A percentile compares a stretch with the other conserved stretches of the same genome.
phyloP scores from a whole-genome alignment of 352 stramenopile species.

The Phytophthora fragariae region DNA sequence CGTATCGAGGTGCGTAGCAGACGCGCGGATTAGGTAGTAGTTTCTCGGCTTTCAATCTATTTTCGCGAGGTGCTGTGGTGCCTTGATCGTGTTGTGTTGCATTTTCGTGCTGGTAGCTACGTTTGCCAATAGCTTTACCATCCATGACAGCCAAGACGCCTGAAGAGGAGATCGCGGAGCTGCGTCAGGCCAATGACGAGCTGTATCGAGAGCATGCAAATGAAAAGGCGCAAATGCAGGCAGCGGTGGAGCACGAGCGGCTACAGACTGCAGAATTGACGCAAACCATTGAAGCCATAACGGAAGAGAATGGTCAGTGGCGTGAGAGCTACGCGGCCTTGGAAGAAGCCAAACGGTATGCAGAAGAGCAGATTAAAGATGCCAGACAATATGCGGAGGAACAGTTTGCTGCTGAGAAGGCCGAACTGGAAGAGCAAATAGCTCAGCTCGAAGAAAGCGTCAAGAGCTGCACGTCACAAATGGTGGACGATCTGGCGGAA shows the following conservation, averaged over 20 bases:
- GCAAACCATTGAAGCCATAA: constrained; percentile 52
- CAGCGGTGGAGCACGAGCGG: constrained; percentile 74
- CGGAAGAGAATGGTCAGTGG: constrained; percentile 69
- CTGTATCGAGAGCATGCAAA: constrained; percentile 74
- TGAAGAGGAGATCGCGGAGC: constrained; percentile 62
- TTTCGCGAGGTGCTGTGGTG: constrained; percentile 12
- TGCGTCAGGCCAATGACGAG: constrained; percentile 64
- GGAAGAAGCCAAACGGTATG: constrained; percentile 54
- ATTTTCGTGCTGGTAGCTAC: constrained; percentile 7
- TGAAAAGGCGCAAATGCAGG: constrained; percentile 83
- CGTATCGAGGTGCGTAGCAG: neutral
- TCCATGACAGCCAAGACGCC: constrained; percentile 38
- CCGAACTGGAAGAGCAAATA: constrained; percentile 62
- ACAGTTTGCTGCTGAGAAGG: constrained; percentile 39
- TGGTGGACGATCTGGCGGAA: constrained; percentile 57
- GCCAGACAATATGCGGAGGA: constrained; percentile 31
- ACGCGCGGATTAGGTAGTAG: constrained; percentile 6
- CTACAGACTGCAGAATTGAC: constrained; percentile 50
- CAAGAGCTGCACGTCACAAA: constrained; percentile 56
- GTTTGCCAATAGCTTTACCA: constrained; percentile 3
- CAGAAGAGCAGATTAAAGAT: constrained; percentile 57
- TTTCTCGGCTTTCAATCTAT: constrained; percentile 31
- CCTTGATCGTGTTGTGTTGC: constrained; percentile 1
- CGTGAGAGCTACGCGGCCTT: constrained; percentile 66
- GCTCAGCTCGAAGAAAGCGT: constrained; percentile 57